Evolutionary conservation across 768 basidiomycete species (phyloP).

Genomic region (Cytidiella melzeri): DNA sequence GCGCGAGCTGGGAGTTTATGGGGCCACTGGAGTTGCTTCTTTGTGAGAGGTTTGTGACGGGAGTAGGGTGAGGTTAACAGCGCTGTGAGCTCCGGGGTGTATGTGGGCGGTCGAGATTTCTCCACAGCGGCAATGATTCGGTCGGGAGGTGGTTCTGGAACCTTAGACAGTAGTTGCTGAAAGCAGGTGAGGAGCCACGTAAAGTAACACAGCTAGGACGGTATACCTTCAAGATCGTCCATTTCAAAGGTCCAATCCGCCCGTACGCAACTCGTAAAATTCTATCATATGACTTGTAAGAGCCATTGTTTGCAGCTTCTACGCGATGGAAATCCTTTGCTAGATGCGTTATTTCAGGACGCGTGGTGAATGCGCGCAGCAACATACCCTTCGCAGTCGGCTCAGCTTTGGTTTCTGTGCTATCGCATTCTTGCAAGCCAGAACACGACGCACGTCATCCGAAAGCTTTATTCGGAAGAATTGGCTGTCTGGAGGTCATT

Average conservation of each 20-base stretch:
- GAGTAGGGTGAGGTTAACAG: conserved; percentile 52
- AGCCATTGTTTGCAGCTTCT: conserved; percentile 46
- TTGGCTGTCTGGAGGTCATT: conserved; percentile 33
- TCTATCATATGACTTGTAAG: conserved; percentile 43
- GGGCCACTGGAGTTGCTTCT: conserved; percentile 39
- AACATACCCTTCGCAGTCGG: conserved; percentile 45
- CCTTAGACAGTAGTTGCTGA: conserved; percentile 53
- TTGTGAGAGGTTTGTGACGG: conserved; percentile 36
- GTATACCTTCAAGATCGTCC: conserved; percentile 62
- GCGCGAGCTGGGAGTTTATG: conserved; percentile 53
- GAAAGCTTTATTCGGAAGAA: conserved; percentile 58
- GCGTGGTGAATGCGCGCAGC: too few species aligned
- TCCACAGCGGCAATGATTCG: conserved; percentile 46
- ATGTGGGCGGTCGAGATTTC: conserved; percentile 56
- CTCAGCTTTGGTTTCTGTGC: conserved; percentile 38
- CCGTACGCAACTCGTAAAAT: conserved; percentile 72
- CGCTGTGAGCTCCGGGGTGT: conserved; percentile 54
- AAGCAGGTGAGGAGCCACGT: conserved; percentile 8
- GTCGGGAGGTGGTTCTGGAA: conserved; percentile 33
- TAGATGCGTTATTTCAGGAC: too few species aligned
- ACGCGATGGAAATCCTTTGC: conserved; percentile 21
- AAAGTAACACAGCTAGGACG: background rate
- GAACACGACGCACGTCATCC: conserved; percentile 51
- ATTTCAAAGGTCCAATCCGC: conserved; percentile 61
- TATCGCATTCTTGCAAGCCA: conserved; percentile 19